Evolutionary conservation across 805 yeast species (phyloP), one percentile per base, ranked within the genome.

Genomic region (Scheffersomyces stipitis): DNA sequence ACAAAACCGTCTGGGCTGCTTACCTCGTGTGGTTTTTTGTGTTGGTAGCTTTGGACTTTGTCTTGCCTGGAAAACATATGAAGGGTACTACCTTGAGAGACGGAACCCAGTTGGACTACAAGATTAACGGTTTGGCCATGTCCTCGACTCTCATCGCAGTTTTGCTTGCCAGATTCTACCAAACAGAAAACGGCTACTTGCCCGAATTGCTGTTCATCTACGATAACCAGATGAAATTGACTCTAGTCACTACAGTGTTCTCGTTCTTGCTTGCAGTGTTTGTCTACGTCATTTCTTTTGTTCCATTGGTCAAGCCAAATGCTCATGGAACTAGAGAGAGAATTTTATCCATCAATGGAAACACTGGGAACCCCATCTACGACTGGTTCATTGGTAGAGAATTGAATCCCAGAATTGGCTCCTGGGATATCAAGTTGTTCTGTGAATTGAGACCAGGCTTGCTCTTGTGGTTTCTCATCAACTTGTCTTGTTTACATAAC

Each of bases 351-450:
- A 60, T 76, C 27, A 93, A 93, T 30, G 99, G 99, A 3, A 91
- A 91, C 63, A 73, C 95, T 0, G 86, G 87, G 0, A 80, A 76
- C 46, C 48, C 62, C 0, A 49, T 91, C 7, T 91, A 86, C 56
- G 96, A 93, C 55, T 90, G 96, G 97, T 93, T 89, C 56, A 89
- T 93, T 56, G 99, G 99, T 20, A 80, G 99, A 42, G 98, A 91
- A 64, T 71, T 93, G 54, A 93, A 93, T 58, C 99, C 98, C 18
- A 74, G 98, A 49, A 68, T 86, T 40, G 93, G 95, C 1, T 53
- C 75, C 0, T 79, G 90, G 73, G 99, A 93, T 58, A 80, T 93
- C 60, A 93, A 93, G 64, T 62, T 89, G 49, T 93, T 86, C 53
- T 86, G 96, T 61, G 99, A 93, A 61, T 75, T 93, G 60, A 80